A percentile compares a stretch with the other conserved stretches of the same genome.
Evolutionary conservation across 1,284 basidiomycete genomes (phyloP).

Genomic region (Ceratorhiza oryzae-sativae): DNA sequence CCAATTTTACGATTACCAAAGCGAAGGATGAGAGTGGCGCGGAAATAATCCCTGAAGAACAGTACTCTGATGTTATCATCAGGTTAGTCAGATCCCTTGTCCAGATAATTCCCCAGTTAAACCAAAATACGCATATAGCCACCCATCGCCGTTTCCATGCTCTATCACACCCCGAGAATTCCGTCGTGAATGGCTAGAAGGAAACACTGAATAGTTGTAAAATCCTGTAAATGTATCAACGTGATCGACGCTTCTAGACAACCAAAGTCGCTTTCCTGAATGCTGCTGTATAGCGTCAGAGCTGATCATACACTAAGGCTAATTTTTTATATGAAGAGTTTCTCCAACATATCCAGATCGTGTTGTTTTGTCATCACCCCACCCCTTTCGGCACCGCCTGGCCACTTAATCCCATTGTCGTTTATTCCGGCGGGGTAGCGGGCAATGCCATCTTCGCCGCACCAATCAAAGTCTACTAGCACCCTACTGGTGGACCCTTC

Average conservation of each 20-base stretch:
- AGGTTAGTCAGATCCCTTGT: neutral
- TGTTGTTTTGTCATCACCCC: conserved; percentile 6
- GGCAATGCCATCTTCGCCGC: neutral
- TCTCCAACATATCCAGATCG: conserved; percentile 2
- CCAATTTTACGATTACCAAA: conserved; percentile 8
- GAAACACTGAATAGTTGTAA: neutral
- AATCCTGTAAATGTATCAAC: no score
- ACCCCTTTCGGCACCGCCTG: conserved; percentile 2
- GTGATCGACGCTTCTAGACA: no score
- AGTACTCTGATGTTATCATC: conserved; percentile 25
- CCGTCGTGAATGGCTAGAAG: neutral
- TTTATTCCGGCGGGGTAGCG: conserved; percentile 22
- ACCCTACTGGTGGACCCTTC: neutral
- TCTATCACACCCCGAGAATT: neutral
- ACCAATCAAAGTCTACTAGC: conserved; percentile 40
- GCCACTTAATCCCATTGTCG: neutral
- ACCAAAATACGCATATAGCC: neutral
- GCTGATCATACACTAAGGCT: no score
- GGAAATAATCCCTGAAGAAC: conserved; percentile 13
- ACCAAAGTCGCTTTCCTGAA: no score
- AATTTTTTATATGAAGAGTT: neutral
- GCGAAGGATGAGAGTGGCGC: conserved; percentile 23
- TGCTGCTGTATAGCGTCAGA: no score
- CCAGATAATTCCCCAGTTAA: neutral
- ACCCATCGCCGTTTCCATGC: conserved; percentile 12